Base-by-base conservation (phyloP, 164 flowering plant genomes). In the Malania oleifera region DNA sequence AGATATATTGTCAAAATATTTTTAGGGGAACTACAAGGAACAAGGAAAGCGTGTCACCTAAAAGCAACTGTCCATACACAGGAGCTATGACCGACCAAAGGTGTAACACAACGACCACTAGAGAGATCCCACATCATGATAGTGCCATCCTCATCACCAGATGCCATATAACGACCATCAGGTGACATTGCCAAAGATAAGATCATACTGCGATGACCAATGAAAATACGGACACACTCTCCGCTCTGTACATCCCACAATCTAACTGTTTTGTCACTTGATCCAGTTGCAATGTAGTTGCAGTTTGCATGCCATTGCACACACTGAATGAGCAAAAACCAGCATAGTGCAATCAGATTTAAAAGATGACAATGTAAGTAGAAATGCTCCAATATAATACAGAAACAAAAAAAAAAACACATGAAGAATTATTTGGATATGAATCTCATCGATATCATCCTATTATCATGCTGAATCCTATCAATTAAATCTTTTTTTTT, bases 61-160 rank as follows among this genome's bases (percentile, higher is more conserved):
- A 82, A 95, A 65, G 86, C 87, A 45, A 95, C 92, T 5, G 95
- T 57, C 99, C 99, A 91, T 1, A 91, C 85, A 67, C 96, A 91
- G 9, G 99, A 91, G 31, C 75, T 77, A 67, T 95, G 99, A 54
- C 98, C 96, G 55, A 80, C 80, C 67, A 91, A 72, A 55, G 99
- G 98, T 28, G 90, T 79, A 37, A 95, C 73, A 62, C 92, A 87
- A 23, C 95, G 96, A 41, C 95, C 99, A 44, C 78, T 89, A 41
- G 98, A 77, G 44, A 91, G 83, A 68, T 91, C 98, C 99, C 99
- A 89, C 98, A 95, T 87, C 97, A 91, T 87, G 63, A 95, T 84
- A 15, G 85, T 76, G n/a, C 98, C 96, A 62, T 95, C 98, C 75
- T 95, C 99, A 71, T 95, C 99, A 52, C 96, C 99, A 58, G 99